These are phyloP conservation scores for Podochytrium sp. DNA, from an alignment of 192 early-diverging fungal species.

Conservation along the genomic window DNA sequence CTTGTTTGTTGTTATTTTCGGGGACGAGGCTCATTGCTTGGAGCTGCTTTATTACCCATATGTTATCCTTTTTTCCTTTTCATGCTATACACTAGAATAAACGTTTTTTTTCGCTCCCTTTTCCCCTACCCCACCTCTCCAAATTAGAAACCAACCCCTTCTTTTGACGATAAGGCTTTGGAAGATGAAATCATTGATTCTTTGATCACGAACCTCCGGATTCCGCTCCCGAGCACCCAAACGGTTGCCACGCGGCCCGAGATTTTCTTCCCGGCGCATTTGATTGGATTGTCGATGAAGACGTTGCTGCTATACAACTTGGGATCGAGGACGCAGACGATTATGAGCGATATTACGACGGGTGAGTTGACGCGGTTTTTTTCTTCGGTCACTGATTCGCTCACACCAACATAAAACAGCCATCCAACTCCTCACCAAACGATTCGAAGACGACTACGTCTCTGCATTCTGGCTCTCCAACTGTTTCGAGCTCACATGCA, in stretches of 20 bases:
- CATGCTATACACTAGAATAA: constrained; percentile 22
- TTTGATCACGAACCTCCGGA: constrained; percentile 86
- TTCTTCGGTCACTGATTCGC: background rate
- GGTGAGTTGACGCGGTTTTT: constrained; percentile 11
- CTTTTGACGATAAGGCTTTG: constrained; percentile 57
- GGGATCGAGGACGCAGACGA: constrained; percentile 75
- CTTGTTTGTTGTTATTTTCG: background rate
- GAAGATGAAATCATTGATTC: constrained; percentile 86
- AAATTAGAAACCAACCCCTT: constrained; percentile 41
- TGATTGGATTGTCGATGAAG: constrained; percentile 82
- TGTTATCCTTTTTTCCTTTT: background rate
- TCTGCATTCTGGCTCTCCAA: constrained; percentile 99
- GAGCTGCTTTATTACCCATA: background rate
- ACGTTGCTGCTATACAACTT: constrained; percentile 88
- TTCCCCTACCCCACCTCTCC: background rate
- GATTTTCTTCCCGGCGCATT: constrained; percentile 94
- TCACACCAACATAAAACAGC: background rate
- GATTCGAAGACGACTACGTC: constrained; percentile 82
- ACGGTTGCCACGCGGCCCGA: constrained; percentile 78
- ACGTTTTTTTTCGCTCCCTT: constrained; percentile 9
- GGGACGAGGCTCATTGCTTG: background rate
- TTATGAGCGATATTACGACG: constrained; percentile 85
- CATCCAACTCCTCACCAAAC: constrained; percentile 38
- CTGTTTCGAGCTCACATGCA: constrained; percentile 88
- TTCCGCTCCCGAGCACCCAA: constrained; percentile 83